Base-by-base conservation (phyloP, 306 rosid genomes). In the Adenanthera pavonina region DNA sequence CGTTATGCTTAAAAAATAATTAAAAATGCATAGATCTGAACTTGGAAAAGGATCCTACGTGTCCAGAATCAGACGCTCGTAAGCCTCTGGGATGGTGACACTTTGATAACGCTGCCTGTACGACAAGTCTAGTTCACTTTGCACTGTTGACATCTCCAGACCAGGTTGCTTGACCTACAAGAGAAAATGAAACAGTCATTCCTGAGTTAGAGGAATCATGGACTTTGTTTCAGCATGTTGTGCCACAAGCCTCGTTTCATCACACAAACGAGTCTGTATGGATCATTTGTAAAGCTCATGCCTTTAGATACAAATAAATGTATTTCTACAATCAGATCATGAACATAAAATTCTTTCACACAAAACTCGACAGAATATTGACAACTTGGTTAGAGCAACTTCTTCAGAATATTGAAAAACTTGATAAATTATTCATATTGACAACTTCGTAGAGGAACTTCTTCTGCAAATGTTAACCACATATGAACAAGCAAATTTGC, bases 111-210 rank as follows among this genome's bases (percentile, higher is more conserved):
- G 99, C 85, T 93, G 99, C 81, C 44, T 72, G 68, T 93, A 95
- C 4, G 99, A 95, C 91, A 95, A 83, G 81, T 95, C 99, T 54
- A 95, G 86, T 80, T 95, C 99, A 86, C 99, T 95, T 83, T 95
- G 98, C 80, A 75, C 90, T 0, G 98, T 88, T 15, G 85, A 78
- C 97, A 95, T 95, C 90, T 95, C 99, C 33, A 95, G 92, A 74
- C 99, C 99, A 74, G 98, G 99, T 81, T 91, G 87, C 92, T 93
- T 95, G 85, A 95, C 99, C 99, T 95, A 83, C 89, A 81, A 20
- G 72, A 82, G 69, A 78, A 19, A 77, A 44, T 76, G 51, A 85
- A 80, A 61, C 80, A 41, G 61, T 78, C 66, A 78, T 62, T 81
- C 36, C 48, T 73, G 43, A 77, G 36, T 75, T 7, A 35, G 8